phyloP scores from a whole-genome alignment of 2,329 filamentous ascomycete genomes.

The Fusarium sp. region DNA sequence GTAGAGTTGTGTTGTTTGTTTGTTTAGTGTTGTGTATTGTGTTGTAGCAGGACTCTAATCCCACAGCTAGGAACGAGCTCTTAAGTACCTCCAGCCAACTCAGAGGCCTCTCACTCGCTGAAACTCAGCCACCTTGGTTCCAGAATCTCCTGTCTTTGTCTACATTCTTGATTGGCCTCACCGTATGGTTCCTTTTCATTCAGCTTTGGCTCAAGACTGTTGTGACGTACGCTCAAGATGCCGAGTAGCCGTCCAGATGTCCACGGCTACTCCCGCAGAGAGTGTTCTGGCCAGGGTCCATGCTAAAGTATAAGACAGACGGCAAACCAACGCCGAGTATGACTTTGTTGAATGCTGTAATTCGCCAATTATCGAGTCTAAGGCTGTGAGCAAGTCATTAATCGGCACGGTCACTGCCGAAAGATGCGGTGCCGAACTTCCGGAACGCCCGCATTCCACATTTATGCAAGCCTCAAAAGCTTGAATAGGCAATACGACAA shows the following conservation, averaged over 20 bases:
- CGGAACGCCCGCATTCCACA: conserved; percentile 36
- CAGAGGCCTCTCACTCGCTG: conserved; percentile 23
- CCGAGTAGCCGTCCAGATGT: conserved; percentile 35
- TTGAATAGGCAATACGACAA: conserved; percentile 6
- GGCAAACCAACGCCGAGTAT: conserved; percentile 41
- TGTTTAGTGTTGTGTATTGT: conserved; percentile 25
- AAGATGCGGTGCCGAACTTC: conserved; percentile 48
- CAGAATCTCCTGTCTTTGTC: conserved; percentile 7
- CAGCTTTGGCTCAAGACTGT: conserved; percentile 5
- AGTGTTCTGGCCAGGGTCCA: conserved; percentile 20
- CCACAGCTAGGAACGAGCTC: conserved; percentile 28
- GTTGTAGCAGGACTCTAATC: conserved; percentile 24
- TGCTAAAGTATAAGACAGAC: conserved; percentile 5
- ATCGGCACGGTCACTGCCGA: conserved; percentile 44
- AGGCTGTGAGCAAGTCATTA: conserved; percentile 34
- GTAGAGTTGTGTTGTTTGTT: conserved; percentile 36
- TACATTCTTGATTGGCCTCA: conserved; percentile 23
- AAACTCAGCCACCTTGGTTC: conserved; percentile 22
- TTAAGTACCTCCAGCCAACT: conserved; percentile 36
- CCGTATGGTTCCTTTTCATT: conserved; percentile 8
- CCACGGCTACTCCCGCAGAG: conserved; percentile 30
- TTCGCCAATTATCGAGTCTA: conserved; percentile 23
- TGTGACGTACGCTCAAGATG: conserved; percentile 39
- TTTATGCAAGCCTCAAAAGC: conserved; percentile 28
- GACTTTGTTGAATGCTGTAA: conserved; percentile 24